Conservation (phyloP, 2,329 filamentous ascomycete species). For the Cyphellophora attinorum region DNA sequence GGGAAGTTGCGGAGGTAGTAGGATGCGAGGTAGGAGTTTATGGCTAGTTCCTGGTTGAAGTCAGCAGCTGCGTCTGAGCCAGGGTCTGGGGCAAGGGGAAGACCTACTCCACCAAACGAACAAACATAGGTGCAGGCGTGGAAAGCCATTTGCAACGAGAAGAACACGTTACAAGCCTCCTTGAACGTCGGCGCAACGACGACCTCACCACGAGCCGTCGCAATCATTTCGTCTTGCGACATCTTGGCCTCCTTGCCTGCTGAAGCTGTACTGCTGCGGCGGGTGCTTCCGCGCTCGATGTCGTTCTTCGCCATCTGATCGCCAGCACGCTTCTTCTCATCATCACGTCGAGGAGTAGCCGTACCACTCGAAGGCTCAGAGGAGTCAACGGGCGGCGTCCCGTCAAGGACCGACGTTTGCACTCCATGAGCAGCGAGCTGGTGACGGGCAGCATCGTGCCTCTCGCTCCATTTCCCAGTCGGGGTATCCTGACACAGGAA, state of each 20-base stretch:
- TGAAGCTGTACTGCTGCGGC: neutral
- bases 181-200: constrained; percentile 52
- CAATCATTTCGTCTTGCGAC: constrained; percentile 41
- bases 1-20: constrained; percentile 52
- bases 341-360: constrained; percentile 19
- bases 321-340: constrained; percentile 16
- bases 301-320: constrained; percentile 18
- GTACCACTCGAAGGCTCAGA: constrained; percentile 21
- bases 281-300: neutral
- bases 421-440: constrained; percentile 40
- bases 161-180: constrained; percentile 51
- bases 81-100: no score
- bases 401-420: constrained; percentile 10
- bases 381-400: constrained; percentile 8
- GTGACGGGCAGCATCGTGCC: constrained; percentile 49
- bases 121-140: constrained; percentile 48
- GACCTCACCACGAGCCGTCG: constrained; percentile 48
- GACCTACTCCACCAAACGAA: constrained; percentile 47
- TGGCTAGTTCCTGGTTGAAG: constrained; percentile 49
- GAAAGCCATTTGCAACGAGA: constrained; percentile 49
- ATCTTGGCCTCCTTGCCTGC: constrained; percentile 33
- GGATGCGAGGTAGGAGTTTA: constrained; percentile 51
- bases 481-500: constrained; percentile 73
- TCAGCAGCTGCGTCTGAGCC: no score
- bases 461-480: constrained; percentile 69